These are phyloP conservation scores for Neurospora pannonica DNA, from an alignment of 495 filamentous ascomycete genomes.

Conservation along the genomic window DNA sequence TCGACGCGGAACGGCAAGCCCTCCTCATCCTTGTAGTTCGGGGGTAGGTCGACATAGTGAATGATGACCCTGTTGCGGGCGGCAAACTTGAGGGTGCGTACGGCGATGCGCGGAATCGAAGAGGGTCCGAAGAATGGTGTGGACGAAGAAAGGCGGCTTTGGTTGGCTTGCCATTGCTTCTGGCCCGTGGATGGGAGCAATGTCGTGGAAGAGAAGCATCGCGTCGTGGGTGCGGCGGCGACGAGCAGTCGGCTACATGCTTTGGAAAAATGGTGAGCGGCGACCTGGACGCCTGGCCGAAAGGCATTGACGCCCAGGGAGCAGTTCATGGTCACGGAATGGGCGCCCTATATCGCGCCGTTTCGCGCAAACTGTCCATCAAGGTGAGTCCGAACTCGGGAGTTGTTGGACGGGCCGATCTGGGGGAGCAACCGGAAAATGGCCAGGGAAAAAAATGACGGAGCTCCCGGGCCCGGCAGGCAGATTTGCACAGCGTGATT, in stretches of 20 bases:
- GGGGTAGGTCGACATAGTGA: constrained; percentile 36
- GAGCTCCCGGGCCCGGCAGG: constrained; percentile 2
- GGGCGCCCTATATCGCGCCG: constrained; percentile 16
- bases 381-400: constrained; percentile 3
- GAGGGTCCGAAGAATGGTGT: background rate
- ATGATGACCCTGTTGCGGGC: constrained; percentile 16
- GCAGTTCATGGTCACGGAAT: constrained; percentile 18
- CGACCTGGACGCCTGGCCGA: constrained; percentile 18
- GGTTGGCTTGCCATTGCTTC: background rate
- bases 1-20: constrained; percentile 39
- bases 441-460: constrained; percentile 1
- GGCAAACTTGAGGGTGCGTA: constrained; percentile 16
- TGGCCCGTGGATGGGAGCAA: background rate
- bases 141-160: background rate
- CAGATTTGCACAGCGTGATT: background rate
- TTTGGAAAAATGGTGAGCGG: constrained; percentile 13
- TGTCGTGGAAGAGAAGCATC: constrained; percentile 11
- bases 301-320: constrained; percentile 24
- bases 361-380: constrained; percentile 19
- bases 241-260: background rate
- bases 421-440: background rate
- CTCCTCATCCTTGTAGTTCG: constrained; percentile 32
- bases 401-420: background rate
- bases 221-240: constrained; percentile 2
- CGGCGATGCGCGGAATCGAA: constrained; percentile 9